Evolutionary conservation across 2,329 filamentous ascomycete species (phyloP), one percentile per base, ranked within the genome.

Genomic region (Xylariaceae sp.): DNA sequence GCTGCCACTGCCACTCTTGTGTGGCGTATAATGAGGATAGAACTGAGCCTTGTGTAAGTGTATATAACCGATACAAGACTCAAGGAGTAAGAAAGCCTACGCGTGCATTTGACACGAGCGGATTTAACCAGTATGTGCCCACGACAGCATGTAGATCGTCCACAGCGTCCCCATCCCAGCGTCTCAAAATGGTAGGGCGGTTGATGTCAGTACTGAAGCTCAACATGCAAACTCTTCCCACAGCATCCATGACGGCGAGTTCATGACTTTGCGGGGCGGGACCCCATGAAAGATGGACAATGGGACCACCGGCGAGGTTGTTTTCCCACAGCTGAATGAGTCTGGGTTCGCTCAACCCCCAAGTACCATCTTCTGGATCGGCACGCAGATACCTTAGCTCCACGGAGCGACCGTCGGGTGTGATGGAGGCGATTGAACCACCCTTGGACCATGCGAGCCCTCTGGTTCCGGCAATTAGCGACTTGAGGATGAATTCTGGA

Each of bases 221-320:
- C 57, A 91, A 78, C 46, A 96, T 83, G 51, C 83, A 80, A 18
- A 96, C 80, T 49, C 89, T 81, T 6, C 92, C 94, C 19, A 83
- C 81, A 27, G 84, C 78, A 68, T 97, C 92, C 51, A 94, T 78
- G 15, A 94, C 80, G 2, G 90, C 91, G 47, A 99, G 76, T 59
- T 97, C 94, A 2, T 85, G 83, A 33, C 82, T 86, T 27, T 27
- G 22, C 4, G 22, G 22, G 5, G 80, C 77, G 0, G 76, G 71
- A 44, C 87, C 88, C 90, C 91, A 97, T 45, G 82, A 85, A 10
- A 99, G 70, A 68, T 96, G 91, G 15, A 87, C 83, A 38, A 96
- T 75, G 4, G 81, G 83, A 30, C 82, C 82, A 1, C 83, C 80
- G 27, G 82, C 78, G n/a, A 78, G 73, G 40, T 80, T 77, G 40